Percentiles rank a stretch among this genome's conserved stretches.
Evolutionary conservation across 768 basidiomycete genomes (phyloP).

Genomic region (Mycena rebaudengoi): DNA sequence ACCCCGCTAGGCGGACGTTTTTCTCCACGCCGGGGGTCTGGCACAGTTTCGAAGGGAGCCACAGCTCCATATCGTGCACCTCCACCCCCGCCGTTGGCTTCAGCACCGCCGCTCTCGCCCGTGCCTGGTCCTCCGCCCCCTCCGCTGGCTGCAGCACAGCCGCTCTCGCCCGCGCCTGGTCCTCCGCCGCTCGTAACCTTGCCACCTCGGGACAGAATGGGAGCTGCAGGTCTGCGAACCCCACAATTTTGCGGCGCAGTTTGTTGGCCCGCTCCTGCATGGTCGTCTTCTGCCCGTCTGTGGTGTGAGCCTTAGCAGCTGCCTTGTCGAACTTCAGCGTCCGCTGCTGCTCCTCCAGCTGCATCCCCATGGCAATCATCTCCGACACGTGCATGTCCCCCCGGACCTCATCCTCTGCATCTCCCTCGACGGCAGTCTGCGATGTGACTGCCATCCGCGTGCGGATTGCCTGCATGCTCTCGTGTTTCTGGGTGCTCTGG

Average conservation of each 20-base stretch:
- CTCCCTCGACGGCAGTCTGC: neutral
- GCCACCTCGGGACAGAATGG: too few relatives aligned
- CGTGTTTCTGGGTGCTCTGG: neutral
- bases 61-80: slow-evolving; percentile 17
- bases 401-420: neutral
- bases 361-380: neutral
- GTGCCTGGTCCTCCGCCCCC: neutral
- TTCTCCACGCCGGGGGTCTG: neutral
- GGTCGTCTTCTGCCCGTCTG: too few relatives aligned
- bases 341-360: slow-evolving; percentile 21
- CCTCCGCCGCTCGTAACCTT: too few relatives aligned
- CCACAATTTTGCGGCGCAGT: too few relatives aligned
- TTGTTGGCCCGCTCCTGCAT: too few relatives aligned
- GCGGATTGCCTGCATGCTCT: slow-evolving; percentile 14
- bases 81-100: neutral
- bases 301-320: too few relatives aligned
- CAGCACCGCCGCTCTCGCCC: neutral
- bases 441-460: slow-evolving; percentile 24
- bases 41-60: slow-evolving; percentile 32
- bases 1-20: neutral
- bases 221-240: too few relatives aligned
- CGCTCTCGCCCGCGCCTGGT: too few relatives aligned
- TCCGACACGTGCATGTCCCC: neutral
- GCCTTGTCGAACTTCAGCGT: too few relatives aligned
- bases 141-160: too few relatives aligned